phyloP scores from a whole-genome alignment of 305 asterid genomes.

The Fraxinus albicans region DNA sequence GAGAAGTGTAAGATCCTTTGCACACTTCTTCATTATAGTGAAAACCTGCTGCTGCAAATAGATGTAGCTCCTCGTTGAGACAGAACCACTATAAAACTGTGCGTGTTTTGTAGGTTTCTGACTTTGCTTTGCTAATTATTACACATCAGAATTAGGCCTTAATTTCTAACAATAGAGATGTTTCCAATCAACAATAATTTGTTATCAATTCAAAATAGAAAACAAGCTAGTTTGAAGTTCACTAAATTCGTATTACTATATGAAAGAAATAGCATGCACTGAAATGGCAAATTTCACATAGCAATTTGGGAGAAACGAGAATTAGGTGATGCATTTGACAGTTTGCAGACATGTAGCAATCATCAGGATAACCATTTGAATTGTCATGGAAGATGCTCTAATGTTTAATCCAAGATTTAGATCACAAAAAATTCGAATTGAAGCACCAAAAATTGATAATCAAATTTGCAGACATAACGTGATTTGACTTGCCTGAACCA shows the following conservation, averaged over 20 bases:
- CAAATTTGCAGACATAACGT: conserved; percentile 3
- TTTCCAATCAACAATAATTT: neutral
- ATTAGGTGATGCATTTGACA: neutral
- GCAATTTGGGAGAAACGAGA: neutral
- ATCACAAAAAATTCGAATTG: neutral
- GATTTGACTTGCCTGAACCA: conserved; percentile 79
- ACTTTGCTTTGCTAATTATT: too few relatives aligned
- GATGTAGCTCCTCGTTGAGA: too few relatives aligned
- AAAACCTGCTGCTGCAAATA: too few relatives aligned
- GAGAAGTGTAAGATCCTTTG: neutral
- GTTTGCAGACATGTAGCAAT: neutral
- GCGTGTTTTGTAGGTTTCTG: neutral
- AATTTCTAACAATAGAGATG: neutral
- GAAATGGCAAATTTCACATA: neutral
- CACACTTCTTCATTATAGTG: neutral
- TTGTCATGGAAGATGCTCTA: neutral
- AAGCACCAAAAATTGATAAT: neutral
- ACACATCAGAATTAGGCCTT: neutral
- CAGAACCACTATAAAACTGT: neutral
- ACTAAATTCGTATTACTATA: neutral
- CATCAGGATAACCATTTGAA: neutral
- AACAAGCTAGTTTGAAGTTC: neutral
- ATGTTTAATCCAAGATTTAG: neutral
- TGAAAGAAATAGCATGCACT: neutral
- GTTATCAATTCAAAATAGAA: neutral